phyloP scores from a whole-genome alignment of 2,329 filamentous ascomycete species.

The Cercospora zeina region DNA sequence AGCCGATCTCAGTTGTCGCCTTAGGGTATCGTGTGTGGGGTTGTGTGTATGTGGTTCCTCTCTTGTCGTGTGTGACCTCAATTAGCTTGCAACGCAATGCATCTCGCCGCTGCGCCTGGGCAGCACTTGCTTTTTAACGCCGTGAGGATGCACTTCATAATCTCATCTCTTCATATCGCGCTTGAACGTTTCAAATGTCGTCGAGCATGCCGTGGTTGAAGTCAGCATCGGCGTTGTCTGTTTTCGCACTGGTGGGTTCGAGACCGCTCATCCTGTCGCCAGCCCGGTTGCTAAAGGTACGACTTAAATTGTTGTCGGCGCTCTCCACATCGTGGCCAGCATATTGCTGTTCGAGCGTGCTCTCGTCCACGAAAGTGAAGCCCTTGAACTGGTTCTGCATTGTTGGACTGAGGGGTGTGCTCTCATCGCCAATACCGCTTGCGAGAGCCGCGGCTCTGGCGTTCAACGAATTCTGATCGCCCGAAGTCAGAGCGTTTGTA shows the following conservation, averaged over 20 bases:
- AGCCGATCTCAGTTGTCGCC: constrained; percentile 5
- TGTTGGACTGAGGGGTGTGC: constrained; percentile 88
- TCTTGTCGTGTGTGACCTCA: constrained; percentile 3
- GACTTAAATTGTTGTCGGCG: constrained; percentile 36
- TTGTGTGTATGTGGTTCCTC: constrained; percentile 3
- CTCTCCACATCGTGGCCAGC: constrained; percentile 46
- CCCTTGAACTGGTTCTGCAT: constrained; percentile 98
- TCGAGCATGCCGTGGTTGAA: constrained; percentile 51
- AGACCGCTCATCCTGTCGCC: constrained; percentile 57
- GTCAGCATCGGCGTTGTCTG: constrained; percentile 49
- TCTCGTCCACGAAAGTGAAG: constrained; percentile 99
- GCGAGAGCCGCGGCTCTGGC: constrained; percentile 85
- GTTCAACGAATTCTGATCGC: constrained; percentile 81
- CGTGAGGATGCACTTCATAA: constrained; percentile 24
- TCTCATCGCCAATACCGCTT: constrained; percentile 76
- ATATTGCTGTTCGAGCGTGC: constrained; percentile 84
- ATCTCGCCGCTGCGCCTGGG: constrained; percentile 19
- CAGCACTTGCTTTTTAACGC: constrained; percentile 28
- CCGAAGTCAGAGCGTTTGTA: constrained; percentile 86
- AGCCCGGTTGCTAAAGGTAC: constrained; percentile 43
- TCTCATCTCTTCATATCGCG: constrained; percentile 19
- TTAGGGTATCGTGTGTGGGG: constrained; percentile 16
- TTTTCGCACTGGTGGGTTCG: constrained; percentile 41
- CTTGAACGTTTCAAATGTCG: constrained; percentile 34
- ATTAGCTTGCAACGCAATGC: constrained; percentile 16